Conservation (phyloP, 768 basidiomycete species). For the Suillus bovinus region DNA sequence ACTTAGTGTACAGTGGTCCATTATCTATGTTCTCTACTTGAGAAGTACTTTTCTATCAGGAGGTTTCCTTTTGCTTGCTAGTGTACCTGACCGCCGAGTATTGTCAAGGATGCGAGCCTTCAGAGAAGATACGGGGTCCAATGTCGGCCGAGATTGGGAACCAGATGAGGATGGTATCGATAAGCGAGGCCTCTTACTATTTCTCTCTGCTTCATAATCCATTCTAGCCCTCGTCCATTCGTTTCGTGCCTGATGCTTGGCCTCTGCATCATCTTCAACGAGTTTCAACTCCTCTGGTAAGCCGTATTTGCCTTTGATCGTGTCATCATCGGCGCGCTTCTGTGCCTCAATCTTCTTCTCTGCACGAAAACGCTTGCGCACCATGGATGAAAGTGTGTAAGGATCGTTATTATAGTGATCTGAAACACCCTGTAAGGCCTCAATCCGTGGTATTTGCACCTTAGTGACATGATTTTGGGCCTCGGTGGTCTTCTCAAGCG, state of each 20-base stretch:
- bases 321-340: conserved; percentile 69
- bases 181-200: conserved; percentile 50
- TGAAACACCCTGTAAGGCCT: conserved; percentile 74
- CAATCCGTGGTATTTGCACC: conserved; percentile 78
- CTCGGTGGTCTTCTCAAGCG: conserved; percentile 85
- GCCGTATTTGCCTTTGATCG: conserved; percentile 73
- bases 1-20: conserved; percentile 7
- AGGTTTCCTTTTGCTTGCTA: conserved; percentile 15
- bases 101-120: conserved; percentile 60
- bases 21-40: conserved; percentile 11
- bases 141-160: conserved; percentile 19
- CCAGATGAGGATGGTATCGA: conserved; percentile 27
- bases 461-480: conserved; percentile 71
- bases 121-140: conserved; percentile 40
- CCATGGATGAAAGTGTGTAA: conserved; percentile 71
- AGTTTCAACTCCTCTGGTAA: conserved; percentile 69
- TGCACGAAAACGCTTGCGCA: conserved; percentile 81
- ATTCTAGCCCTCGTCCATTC: conserved; percentile 58
- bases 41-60: conserved; percentile 19
- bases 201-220: conserved; percentile 44
- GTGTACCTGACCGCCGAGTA: conserved; percentile 40
- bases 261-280: conserved; percentile 62
- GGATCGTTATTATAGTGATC: conserved; percentile 86
- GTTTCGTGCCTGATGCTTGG: conserved; percentile 58
- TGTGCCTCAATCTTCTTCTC: conserved; percentile 80